Conservation (phyloP, 805 yeast genomes). For the Saturnispora besseyi region DNA sequence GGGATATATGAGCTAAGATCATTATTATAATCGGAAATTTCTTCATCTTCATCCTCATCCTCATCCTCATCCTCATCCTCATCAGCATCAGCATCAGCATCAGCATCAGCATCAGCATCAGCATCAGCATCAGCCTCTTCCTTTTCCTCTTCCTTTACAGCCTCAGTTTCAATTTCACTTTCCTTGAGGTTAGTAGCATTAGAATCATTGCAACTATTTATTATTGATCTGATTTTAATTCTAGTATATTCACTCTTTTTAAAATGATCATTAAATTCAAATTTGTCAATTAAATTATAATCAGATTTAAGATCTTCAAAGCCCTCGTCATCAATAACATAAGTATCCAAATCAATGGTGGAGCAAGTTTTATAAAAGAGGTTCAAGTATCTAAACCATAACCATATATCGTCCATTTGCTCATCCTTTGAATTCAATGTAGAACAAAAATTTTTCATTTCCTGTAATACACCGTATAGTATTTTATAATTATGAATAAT, state of each 20-base stretch:
- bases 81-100: neutral
- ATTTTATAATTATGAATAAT: slow-evolving; percentile 22
- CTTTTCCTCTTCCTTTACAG: neutral
- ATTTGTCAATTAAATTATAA: slow-evolving; percentile 23
- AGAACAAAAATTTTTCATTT: slow-evolving; percentile 15
- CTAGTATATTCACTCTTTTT: slow-evolving; percentile 16
- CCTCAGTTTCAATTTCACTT: slow-evolving; percentile 1
- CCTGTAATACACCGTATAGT: slow-evolving; percentile 20
- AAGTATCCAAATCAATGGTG: slow-evolving; percentile 38
- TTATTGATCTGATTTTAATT: slow-evolving; percentile 21
- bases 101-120: neutral
- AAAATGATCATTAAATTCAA: slow-evolving; percentile 22
- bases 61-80: slow-evolving; percentile 6
- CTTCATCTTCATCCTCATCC: slow-evolving; percentile 4
- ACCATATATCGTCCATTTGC: slow-evolving; percentile 17
- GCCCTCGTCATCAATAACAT: slow-evolving; percentile 34
- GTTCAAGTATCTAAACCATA: slow-evolving; percentile 28
- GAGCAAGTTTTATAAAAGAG: slow-evolving; percentile 41
- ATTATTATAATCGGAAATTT: slow-evolving; percentile 7
- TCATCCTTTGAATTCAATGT: slow-evolving; percentile 12
- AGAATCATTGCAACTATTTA: slow-evolving; percentile 1
- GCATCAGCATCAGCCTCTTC: neutral
- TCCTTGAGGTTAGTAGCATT: neutral
- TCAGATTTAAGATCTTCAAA: slow-evolving; percentile 33
- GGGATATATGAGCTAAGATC: slow-evolving; percentile 14